Conservation (phyloP, 1,284 basidiomycete genomes). For the Spongispora temasekensis region DNA sequence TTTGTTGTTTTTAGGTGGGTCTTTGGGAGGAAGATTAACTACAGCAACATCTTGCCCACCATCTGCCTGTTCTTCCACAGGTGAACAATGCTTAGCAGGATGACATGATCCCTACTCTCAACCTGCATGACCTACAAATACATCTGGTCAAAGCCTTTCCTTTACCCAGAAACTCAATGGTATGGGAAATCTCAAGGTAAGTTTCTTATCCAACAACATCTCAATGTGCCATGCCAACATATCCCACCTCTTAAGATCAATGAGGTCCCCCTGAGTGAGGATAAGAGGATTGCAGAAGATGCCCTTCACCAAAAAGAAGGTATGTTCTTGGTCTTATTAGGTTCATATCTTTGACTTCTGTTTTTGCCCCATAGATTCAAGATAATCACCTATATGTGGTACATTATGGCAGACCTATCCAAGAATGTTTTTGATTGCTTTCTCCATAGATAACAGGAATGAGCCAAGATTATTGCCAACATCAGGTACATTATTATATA, state of each 20-base stretch:
- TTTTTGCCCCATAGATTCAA: not conserved
- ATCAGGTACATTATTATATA: not conserved
- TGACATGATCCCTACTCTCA: not conserved
- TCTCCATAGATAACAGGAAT: not conserved
- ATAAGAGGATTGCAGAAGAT: not conserved
- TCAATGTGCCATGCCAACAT: not conserved
- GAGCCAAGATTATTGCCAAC: not conserved
- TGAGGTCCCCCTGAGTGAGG: not conserved
- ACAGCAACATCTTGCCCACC: not conserved
- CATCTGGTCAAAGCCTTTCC: not conserved
- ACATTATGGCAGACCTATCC: not conserved
- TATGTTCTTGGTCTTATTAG: not conserved
- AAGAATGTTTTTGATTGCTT: not conserved
- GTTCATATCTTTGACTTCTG: not conserved
- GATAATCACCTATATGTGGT: not conserved
- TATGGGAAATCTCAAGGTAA: not conserved
- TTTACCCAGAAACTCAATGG: not conserved
- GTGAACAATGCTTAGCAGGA: not conserved
- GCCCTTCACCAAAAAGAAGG: not conserved
- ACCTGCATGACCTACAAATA: not conserved
- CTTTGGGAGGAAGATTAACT: not conserved
- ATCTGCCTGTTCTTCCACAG: not conserved
- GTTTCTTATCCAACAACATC: not conserved
- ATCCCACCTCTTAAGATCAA: not conserved
- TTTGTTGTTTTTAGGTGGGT: not conserved